Evolutionary conservation across 768 basidiomycete genomes (phyloP).

Genomic region (Fomitopsis pulvina): DNA sequence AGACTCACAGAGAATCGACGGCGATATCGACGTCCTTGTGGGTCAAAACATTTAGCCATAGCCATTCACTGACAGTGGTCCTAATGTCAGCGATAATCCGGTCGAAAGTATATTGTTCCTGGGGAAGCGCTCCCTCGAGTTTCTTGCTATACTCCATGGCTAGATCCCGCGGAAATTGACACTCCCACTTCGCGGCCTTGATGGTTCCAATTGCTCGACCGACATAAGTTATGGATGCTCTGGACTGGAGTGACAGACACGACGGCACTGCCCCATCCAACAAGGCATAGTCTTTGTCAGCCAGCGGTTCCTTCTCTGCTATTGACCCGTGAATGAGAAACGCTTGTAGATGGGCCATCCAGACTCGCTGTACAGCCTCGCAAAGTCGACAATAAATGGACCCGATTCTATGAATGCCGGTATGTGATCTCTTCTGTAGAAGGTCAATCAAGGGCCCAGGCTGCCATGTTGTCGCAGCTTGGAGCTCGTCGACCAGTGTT

Average conservation of each 20-base stretch:
- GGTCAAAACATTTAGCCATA: slow-evolving; percentile 87
- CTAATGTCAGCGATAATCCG: slow-evolving; percentile 67
- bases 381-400: slow-evolving; percentile 67
- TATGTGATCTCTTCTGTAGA: slow-evolving; percentile 62
- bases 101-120: slow-evolving; percentile 75
- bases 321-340: slow-evolving; percentile 78
- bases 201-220: slow-evolving; percentile 84
- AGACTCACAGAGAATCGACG: slow-evolving; percentile 73
- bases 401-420: slow-evolving; percentile 73
- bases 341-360: slow-evolving; percentile 78
- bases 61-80: slow-evolving; percentile 85
- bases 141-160: slow-evolving; percentile 59
- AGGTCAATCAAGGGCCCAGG: slow-evolving; percentile 81
- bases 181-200: slow-evolving; percentile 72
- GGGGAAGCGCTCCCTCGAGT: slow-evolving; percentile 61
- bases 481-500: slow-evolving; percentile 55
- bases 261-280: slow-evolving; percentile 65
- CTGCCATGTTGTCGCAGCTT: slow-evolving; percentile 48
- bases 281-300: slow-evolving; percentile 52
- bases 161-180: slow-evolving; percentile 64
- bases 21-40: slow-evolving; percentile 77
- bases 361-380: slow-evolving; percentile 70
- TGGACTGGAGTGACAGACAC: slow-evolving; percentile 64
- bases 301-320: slow-evolving; percentile 54
- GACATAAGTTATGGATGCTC: slow-evolving; percentile 80